Conservation (phyloP, 2,329 filamentous ascomycete genomes). For the Penicillium sp. region DNA sequence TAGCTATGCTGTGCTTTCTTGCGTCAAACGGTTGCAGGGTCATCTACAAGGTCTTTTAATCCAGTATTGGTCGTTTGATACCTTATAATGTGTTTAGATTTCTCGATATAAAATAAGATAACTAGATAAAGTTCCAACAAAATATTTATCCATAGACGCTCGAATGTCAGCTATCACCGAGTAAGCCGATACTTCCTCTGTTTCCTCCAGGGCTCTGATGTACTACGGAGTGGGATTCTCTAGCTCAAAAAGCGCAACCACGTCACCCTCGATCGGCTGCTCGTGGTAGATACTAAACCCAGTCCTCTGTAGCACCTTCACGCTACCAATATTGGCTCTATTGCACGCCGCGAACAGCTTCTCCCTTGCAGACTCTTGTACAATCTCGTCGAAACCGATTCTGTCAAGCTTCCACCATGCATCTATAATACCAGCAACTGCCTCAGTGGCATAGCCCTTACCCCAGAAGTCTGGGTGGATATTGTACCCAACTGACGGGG, state of each 20-base stretch:
- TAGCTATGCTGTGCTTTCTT: too few relatives aligned
- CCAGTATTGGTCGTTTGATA: neutral
- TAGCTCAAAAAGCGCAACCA: conserved; percentile 14
- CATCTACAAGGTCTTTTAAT: neutral
- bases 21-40: neutral
- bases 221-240: conserved; percentile 1
- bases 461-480: conserved; percentile 28
- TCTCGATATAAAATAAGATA: neutral
- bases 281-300: conserved; percentile 17
- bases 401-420: conserved; percentile 24
- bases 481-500: conserved; percentile 23
- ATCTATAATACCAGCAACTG: conserved; percentile 20
- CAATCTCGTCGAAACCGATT: neutral
- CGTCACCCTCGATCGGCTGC: conserved; percentile 15
- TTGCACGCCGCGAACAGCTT: conserved; percentile 20
- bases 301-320: conserved; percentile 20
- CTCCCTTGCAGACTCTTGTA: neutral
- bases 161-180: neutral
- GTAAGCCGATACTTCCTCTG: neutral
- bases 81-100: neutral
- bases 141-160: neutral
- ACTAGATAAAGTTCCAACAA: too few relatives aligned
- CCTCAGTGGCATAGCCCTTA: conserved; percentile 25
- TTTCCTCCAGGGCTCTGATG: too few relatives aligned
- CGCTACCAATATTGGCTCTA: conserved; percentile 19